These are phyloP conservation scores for Mercurialis annua DNA, from an alignment of 345 rosid genomes.

Conservation along the genomic window DNA sequence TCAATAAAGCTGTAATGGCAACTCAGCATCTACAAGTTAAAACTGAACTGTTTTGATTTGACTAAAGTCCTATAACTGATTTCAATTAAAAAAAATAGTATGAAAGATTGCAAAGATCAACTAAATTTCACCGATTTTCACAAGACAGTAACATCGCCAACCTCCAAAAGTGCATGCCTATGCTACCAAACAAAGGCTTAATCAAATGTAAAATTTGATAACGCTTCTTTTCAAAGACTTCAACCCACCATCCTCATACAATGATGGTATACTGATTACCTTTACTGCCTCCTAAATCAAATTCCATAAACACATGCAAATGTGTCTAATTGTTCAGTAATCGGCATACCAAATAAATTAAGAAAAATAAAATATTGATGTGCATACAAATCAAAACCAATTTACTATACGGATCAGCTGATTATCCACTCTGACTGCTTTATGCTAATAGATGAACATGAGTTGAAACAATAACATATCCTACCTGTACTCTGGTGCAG, in stretches of 20 bases:
- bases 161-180: constrained; percentile 3
- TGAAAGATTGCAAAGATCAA: constrained; percentile 5
- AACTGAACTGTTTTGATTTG: background rate
- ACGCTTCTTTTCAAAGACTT: background rate
- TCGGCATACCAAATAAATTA: background rate
- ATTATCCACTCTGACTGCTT: background rate
- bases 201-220: too few relatives aligned
- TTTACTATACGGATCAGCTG: background rate
- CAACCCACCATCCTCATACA: background rate
- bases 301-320: background rate
- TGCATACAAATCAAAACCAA: background rate
- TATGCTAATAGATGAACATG: background rate
- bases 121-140: constrained; percentile 6
- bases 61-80: background rate
- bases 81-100: background rate
- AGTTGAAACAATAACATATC: constrained; percentile 1
- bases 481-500: constrained; percentile 97
- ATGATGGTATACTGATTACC: background rate
- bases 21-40: background rate
- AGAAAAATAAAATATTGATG: background rate
- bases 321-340: background rate
- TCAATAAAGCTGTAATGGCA: background rate
- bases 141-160: background rate
- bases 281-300: background rate
- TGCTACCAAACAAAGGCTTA: background rate